These are phyloP conservation scores for Penium margaritaceum DNA, from an alignment of 139 green algal genomes.

Conservation along the genomic window DNA sequence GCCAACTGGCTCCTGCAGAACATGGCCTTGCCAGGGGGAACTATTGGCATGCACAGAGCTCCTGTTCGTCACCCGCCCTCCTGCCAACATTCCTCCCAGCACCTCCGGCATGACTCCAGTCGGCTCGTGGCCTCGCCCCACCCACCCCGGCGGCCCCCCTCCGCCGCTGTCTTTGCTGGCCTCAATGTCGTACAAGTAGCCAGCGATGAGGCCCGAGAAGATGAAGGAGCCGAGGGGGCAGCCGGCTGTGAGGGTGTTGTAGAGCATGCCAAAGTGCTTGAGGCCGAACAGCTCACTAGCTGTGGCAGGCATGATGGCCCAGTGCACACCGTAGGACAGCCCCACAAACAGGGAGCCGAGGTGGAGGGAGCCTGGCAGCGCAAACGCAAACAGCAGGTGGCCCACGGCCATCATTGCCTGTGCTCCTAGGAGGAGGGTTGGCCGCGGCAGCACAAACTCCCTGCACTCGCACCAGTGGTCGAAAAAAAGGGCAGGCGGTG, in stretches of 20 bases:
- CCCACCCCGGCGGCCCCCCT: neutral
- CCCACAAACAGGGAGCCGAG: slow-evolving; percentile 54
- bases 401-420: slow-evolving; percentile 32
- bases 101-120: neutral
- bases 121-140: neutral
- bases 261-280: slow-evolving; percentile 52
- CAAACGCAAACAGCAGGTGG: slow-evolving; percentile 33
- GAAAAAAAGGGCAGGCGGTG: neutral
- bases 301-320: slow-evolving; percentile 67
- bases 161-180: slow-evolving; percentile 7
- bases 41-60: too few relatives aligned
- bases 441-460: slow-evolving; percentile 17
- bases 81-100: neutral
- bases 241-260: slow-evolving; percentile 34
- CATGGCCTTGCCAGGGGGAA: too few relatives aligned
- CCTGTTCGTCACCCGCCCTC: too few relatives aligned
- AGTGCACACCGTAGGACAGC: slow-evolving; percentile 68
- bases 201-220: slow-evolving; percentile 28
- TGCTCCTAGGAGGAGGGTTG: slow-evolving; percentile 1
- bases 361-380: slow-evolving; percentile 44
- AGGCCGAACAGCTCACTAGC: slow-evolving; percentile 62
- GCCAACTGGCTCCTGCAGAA: neutral
- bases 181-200: slow-evolving; percentile 37
- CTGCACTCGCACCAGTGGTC: neutral
- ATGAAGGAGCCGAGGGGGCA: slow-evolving; percentile 34